Percentiles rank a stretch among this genome's conserved stretches.
Evolutionary conservation across 2,329 filamentous ascomycete genomes (phyloP).

Genomic region (Thelonectria rubi): DNA sequence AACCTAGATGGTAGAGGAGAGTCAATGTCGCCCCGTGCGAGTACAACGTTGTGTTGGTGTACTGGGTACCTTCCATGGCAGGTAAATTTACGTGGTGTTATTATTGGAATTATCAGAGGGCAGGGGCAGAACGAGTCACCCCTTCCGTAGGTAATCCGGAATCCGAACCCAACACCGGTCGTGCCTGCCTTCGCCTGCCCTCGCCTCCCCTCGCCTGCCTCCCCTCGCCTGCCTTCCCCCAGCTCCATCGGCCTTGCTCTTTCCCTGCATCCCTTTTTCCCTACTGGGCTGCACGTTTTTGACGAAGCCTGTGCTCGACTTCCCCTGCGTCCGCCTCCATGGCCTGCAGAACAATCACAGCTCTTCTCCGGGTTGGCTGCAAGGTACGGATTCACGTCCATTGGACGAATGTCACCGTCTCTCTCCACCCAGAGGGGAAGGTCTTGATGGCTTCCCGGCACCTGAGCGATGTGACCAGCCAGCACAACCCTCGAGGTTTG

Average conservation of each 20-base stretch:
- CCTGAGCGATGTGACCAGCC: conserved; percentile 13
- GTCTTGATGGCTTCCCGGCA: conserved; percentile 1
- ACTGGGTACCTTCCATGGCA: neutral
- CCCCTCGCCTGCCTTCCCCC: neutral
- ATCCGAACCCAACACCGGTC: neutral
- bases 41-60: neutral
- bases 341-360: neutral
- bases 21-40: neutral
- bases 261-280: neutral
- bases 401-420: neutral
- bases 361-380: neutral
- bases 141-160: conserved; percentile 4
- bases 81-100: no score
- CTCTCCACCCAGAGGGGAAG: conserved; percentile 5
- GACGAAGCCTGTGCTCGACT: neutral
- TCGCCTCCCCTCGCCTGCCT: no score
- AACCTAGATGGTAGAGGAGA: neutral
- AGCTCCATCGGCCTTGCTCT: neutral
- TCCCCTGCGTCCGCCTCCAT: neutral
- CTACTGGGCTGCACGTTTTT: conserved; percentile 2
- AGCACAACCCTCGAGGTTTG: conserved; percentile 29
- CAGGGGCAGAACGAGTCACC: neutral
- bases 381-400: neutral
- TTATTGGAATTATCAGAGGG: neutral
- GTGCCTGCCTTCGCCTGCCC: no score